Conservation (phyloP, 2,329 filamentous ascomycete genomes). For the Colletotrichum musae region DNA sequence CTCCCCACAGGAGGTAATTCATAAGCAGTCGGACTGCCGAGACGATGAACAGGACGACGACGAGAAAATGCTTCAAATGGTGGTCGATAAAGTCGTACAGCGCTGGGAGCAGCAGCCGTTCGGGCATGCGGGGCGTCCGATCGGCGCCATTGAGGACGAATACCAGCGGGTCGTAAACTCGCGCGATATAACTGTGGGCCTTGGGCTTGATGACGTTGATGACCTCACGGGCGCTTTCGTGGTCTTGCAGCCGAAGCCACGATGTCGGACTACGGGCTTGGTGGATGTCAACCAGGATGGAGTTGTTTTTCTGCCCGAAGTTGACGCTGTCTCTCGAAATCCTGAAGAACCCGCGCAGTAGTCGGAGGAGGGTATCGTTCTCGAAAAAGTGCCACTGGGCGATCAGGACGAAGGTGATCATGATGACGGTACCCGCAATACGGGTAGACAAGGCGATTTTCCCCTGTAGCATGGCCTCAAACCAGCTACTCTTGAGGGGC, state of each 20-base stretch:
- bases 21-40: conserved; percentile 79
- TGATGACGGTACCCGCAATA: conserved; percentile 81
- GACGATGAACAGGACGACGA: conserved; percentile 74
- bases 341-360: conserved; percentile 52
- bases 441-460: conserved; percentile 78
- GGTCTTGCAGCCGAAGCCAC: conserved; percentile 84
- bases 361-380: conserved; percentile 61
- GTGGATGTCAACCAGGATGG: conserved; percentile 74
- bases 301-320: conserved; percentile 44
- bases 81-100: conserved; percentile 78
- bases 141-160: conserved; percentile 80
- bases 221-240: conserved; percentile 82
- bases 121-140: conserved; percentile 68
- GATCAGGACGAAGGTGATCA: conserved; percentile 79
- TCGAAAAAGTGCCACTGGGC: conserved; percentile 86
- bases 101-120: conserved; percentile 67
- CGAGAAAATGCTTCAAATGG: conserved; percentile 70
- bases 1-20: conserved; percentile 81
- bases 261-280: conserved; percentile 82
- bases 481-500: conserved; percentile 64
- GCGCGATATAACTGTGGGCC: conserved; percentile 79
- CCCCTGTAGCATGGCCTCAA: conserved; percentile 74
- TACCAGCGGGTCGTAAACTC: conserved; percentile 81
- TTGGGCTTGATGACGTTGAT: conserved; percentile 82
- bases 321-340: conserved; percentile 48